Evolutionary conservation across 768 basidiomycete genomes (phyloP).

Genomic region (Tubosaeta sp.): DNA sequence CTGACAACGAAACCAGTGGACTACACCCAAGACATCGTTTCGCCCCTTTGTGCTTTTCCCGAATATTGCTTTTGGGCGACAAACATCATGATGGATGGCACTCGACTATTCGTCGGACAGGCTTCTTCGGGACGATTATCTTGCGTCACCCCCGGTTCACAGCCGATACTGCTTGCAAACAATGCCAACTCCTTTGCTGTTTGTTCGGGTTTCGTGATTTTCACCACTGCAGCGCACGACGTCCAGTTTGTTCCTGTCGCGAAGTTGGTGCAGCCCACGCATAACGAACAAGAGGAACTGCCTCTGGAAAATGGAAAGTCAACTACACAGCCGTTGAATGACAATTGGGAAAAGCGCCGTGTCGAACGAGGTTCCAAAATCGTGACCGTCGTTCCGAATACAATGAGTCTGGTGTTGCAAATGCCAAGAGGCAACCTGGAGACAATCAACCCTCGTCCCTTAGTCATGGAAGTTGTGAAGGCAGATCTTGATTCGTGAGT

Average conservation of each 20-base stretch:
- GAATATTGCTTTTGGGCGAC: conserved; percentile 55
- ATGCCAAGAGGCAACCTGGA: conserved; percentile 98
- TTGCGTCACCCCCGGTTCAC: conserved; percentile 34
- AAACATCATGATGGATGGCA: conserved; percentile 16
- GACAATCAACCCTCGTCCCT: conserved; percentile 87
- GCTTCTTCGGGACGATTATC: conserved; percentile 63
- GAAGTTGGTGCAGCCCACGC: conserved; percentile 18
- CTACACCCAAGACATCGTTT: conserved; percentile 14
- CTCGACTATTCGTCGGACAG: conserved; percentile 55
- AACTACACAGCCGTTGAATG: conserved; percentile 4
- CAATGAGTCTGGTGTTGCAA: conserved; percentile 89
- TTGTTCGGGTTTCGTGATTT: conserved; percentile 75
- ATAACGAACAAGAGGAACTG: conserved; percentile 9
- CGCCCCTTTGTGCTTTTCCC: conserved; percentile 41
- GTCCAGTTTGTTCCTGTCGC: conserved; percentile 60
- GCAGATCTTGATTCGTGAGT: conserved; percentile 62
- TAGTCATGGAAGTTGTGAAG: conserved; percentile 83
- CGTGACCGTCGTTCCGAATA: conserved; percentile 80
- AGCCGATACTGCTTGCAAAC: conserved; percentile 37
- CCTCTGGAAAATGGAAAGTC: conserved; percentile 25
- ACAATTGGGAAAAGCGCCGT: conserved; percentile 66
- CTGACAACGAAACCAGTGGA: conserved; percentile 16
- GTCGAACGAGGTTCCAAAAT: conserved; percentile 90
- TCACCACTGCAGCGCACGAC: conserved; percentile 79
- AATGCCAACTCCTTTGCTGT: conserved; percentile 71